These are phyloP conservation scores for Talaromyces nanjingensis DNA, from an alignment of 495 filamentous ascomycete species.

Conservation along the genomic window DNA sequence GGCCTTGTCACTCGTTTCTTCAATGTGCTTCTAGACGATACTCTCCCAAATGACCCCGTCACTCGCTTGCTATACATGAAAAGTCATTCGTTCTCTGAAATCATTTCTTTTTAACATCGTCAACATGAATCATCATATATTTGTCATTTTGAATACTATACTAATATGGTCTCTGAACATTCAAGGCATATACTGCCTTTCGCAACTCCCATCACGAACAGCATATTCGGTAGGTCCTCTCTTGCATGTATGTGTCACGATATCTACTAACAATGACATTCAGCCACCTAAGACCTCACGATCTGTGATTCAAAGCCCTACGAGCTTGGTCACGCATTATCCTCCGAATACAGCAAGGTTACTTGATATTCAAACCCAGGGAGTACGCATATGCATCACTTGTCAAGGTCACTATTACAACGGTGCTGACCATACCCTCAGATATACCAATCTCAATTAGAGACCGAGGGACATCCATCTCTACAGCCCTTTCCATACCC, in stretches of 20 bases:
- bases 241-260: neutral
- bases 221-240: slow-evolving; percentile 6
- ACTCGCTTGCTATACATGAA: neutral
- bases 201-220: neutral
- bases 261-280: neutral
- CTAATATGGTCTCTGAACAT: slow-evolving; percentile 10
- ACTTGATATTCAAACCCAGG: neutral
- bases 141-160: neutral
- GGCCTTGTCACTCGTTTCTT: neutral
- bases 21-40: neutral
- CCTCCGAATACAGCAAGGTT: slow-evolving; percentile 3
- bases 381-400: neutral
- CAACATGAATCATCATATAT: neutral
- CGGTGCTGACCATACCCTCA: slow-evolving; percentile 5
- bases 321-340: slow-evolving; percentile 4
- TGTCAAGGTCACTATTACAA: neutral
- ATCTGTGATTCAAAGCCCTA: neutral
- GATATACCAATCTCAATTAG: slow-evolving; percentile 32
- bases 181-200: neutral
- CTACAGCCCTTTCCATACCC: slow-evolving; percentile 26
- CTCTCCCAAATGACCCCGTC: neutral
- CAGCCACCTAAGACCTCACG: neutral
- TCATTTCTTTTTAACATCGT: neutral
- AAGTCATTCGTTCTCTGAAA: neutral
- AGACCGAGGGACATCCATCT: slow-evolving; percentile 34